Conservation (phyloP, 208 protist species). For the Trichomonas gallinae region DNA sequence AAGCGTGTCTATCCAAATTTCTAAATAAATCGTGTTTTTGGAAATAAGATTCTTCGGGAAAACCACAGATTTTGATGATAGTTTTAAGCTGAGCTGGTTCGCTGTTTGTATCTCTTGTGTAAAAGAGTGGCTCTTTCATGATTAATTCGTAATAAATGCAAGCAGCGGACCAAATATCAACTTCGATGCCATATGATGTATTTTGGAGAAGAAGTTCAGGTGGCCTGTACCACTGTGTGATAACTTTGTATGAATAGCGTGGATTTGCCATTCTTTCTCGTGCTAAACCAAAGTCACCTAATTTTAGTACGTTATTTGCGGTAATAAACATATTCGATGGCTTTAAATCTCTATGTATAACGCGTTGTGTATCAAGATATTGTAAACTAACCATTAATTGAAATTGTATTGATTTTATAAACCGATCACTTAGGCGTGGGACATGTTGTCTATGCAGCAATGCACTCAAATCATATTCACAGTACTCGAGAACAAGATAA, state of each 20-base stretch:
- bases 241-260: neutral
- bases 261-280: neutral
- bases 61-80: neutral
- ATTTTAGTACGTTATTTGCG: neutral
- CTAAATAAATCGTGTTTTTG: neutral
- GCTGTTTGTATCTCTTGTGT: neutral
- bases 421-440: neutral
- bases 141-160: neutral
- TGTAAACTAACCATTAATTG: neutral
- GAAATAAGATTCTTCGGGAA: neutral
- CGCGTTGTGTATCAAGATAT: neutral
- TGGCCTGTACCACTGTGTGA: neutral
- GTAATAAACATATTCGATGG: neutral
- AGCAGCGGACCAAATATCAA: neutral
- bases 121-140: neutral
- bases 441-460: neutral
- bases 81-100: neutral
- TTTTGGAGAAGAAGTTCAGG: neutral
- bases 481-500: neutral
- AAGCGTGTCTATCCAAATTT: neutral
- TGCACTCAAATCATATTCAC: neutral
- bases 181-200: neutral
- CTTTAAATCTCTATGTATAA: neutral
- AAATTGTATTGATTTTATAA: neutral
- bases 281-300: neutral